Conservation (phyloP, 305 asterid genomes). For the Solanum hybrid region DNA sequence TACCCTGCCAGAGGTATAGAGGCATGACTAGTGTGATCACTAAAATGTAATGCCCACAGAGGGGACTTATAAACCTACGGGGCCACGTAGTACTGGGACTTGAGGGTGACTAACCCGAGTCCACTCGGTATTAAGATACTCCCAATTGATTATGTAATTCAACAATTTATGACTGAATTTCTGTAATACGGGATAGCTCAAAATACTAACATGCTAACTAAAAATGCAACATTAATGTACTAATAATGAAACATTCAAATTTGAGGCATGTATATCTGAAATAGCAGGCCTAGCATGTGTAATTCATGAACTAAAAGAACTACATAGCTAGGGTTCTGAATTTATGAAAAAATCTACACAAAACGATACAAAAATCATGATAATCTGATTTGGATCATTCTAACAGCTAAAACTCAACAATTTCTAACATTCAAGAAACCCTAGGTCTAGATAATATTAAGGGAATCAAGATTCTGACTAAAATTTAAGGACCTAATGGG, state of each 20-base stretch:
- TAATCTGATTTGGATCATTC: too few relatives aligned
- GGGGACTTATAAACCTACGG: neutral
- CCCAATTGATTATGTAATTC: too few relatives aligned
- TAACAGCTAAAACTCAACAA: too few relatives aligned
- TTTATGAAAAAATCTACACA: too few relatives aligned
- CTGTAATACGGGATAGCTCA: too few relatives aligned
- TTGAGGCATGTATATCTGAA: too few relatives aligned
- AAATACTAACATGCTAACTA: neutral
- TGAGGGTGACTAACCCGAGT: neutral
- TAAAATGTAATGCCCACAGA: neutral
- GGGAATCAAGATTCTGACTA: neutral
- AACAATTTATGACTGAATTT: too few relatives aligned
- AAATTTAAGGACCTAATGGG: neutral
- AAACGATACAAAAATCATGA: too few relatives aligned
- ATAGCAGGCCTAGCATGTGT: neutral
- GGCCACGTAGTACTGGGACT: neutral
- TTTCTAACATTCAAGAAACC: too few relatives aligned
- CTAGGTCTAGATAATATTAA: neutral
- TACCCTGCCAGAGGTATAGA: neutral
- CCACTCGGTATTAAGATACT: neutral
- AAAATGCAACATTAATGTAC: neutral
- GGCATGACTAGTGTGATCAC: neutral
- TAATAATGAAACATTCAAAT: too few relatives aligned
- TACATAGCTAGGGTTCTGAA: too few relatives aligned
- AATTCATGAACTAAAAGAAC: too few relatives aligned